Conservation (phyloP, 768 basidiomycete genomes). For the Boletellus ananiceps region DNA sequence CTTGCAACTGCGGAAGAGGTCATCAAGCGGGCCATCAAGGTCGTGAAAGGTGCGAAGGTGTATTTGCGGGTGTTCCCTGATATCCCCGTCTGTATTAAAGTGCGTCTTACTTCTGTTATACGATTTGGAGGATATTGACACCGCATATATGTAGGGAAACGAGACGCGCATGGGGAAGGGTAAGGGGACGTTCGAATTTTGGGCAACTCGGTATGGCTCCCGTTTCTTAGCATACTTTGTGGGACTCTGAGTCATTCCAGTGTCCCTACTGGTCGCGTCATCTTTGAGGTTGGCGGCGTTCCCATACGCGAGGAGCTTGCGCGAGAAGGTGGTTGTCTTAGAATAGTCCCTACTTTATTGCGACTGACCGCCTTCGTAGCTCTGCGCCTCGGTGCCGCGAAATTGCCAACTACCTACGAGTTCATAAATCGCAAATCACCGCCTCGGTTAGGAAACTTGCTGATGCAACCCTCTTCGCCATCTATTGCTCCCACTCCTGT, state of each 20-base stretch:
- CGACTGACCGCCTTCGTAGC: conserved; percentile 41
- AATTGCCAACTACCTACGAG: conserved; percentile 84
- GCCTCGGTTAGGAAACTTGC: conserved; percentile 67
- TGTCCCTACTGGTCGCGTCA: conserved; percentile 81
- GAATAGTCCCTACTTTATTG: background rate
- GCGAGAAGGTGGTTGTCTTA: conserved; percentile 62
- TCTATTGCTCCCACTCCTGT: conserved; percentile 11
- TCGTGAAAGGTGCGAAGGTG: conserved; percentile 83
- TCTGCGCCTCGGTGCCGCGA: conserved; percentile 80
- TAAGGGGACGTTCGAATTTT: conserved; percentile 95
- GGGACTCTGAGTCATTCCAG: conserved; percentile 35
- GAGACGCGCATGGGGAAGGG: conserved; percentile 99
- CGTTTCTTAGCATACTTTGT: background rate
- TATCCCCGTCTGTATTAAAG: conserved; percentile 96
- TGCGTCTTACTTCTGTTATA: conserved; percentile 27
- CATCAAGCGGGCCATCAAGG: conserved; percentile 84
- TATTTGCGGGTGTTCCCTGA: conserved; percentile 92
- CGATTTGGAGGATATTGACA: background rate
- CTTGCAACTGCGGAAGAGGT: conserved; percentile 83
- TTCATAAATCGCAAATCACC: conserved; percentile 69
- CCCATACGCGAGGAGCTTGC: conserved; percentile 91
- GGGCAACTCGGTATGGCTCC: conserved; percentile 78
- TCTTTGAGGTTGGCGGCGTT: conserved; percentile 90
- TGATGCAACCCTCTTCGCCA: conserved; percentile 40
- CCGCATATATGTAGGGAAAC: conserved; percentile 60